Evolutionary conservation across 495 filamentous ascomycete genomes (phyloP).

Genomic region (Podospora didyma): DNA sequence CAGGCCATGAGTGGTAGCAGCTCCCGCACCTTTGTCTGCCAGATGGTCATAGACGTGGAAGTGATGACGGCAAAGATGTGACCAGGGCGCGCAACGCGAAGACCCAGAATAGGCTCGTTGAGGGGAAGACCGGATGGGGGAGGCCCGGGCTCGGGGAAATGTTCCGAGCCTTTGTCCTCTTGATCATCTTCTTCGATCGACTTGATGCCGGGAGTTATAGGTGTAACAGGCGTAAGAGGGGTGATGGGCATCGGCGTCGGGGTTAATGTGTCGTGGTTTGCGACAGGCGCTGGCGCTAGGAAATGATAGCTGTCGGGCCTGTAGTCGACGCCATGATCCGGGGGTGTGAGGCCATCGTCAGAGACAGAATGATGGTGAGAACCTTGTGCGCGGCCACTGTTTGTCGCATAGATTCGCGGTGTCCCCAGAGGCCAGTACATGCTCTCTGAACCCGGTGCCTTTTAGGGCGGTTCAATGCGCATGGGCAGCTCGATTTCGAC

Average conservation of each 20-base stretch:
- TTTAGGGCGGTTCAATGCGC: conserved; percentile 27
- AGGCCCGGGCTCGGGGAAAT: conserved; percentile 8
- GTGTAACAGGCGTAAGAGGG: conserved; percentile 42
- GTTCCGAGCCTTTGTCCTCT: conserved; percentile 21
- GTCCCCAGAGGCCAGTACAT: conserved; percentile 99
- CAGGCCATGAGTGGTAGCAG: conserved; percentile 14
- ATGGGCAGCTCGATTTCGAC: conserved; percentile 14
- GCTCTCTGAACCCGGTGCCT: conserved; percentile 26
- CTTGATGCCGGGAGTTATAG: conserved; percentile 48
- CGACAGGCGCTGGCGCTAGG: conserved; percentile 19
- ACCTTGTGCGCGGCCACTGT: conserved; percentile 50
- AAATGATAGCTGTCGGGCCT: conserved; percentile 21
- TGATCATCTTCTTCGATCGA: conserved; percentile 48
- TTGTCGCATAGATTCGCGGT: conserved; percentile 79
- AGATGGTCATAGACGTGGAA: conserved; percentile 73
- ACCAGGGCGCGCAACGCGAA: conserved; percentile 76
- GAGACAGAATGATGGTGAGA: conserved; percentile 36
- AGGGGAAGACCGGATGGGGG: conserved; percentile 15
- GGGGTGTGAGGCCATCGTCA: conserved; percentile 36
- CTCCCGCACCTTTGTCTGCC: conserved; percentile 81
- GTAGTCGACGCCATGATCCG: conserved; percentile 32
- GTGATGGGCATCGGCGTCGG: conserved; percentile 27
- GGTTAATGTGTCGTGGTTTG: conserved; percentile 24
- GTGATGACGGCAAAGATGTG: conserved; percentile 90
- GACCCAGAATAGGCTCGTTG: conserved; percentile 63